Conservation (phyloP, 2,329 filamentous ascomycete genomes). For the Colletotrichum camelliae region DNA sequence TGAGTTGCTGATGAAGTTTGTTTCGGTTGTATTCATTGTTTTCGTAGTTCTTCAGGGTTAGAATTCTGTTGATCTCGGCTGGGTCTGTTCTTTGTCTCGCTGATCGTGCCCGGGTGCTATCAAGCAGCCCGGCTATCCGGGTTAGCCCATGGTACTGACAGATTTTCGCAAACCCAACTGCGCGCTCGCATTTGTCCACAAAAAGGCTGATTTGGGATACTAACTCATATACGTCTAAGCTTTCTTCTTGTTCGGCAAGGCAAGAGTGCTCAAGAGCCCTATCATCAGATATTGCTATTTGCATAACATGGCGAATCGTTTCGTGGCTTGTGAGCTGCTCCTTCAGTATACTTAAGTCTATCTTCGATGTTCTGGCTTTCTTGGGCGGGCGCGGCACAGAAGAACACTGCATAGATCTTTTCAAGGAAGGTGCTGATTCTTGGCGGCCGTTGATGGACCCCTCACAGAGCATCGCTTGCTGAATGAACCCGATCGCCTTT, state of each 20-base stretch:
- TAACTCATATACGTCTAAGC: not conserved
- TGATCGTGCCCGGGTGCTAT: not conserved
- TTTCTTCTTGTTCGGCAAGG: not conserved
- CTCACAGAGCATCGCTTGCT: not conserved
- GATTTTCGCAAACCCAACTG: not conserved
- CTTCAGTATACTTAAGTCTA: not conserved
- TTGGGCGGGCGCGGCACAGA: not conserved
- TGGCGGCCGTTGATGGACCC: not conserved
- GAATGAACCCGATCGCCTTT: not conserved
- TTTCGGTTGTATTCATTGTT: not conserved
- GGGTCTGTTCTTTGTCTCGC: not conserved
- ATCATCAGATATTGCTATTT: not conserved
- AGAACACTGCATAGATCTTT: not conserved
- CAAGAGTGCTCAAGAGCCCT: not conserved
- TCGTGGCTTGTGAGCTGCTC: not conserved
- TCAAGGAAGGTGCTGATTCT: not conserved
- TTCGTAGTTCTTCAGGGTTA: not conserved
- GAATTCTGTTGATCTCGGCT: too few relatives aligned
- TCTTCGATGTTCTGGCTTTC: not conserved
- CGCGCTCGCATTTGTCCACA: not conserved
- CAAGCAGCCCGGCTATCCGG: not conserved
- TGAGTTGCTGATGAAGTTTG: not conserved
- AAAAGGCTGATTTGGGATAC: not conserved
- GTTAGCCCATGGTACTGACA: not conserved
- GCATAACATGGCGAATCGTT: not conserved